phyloP scores from a whole-genome alignment of 345 rosid genomes.

The Boechera retrofracta region DNA sequence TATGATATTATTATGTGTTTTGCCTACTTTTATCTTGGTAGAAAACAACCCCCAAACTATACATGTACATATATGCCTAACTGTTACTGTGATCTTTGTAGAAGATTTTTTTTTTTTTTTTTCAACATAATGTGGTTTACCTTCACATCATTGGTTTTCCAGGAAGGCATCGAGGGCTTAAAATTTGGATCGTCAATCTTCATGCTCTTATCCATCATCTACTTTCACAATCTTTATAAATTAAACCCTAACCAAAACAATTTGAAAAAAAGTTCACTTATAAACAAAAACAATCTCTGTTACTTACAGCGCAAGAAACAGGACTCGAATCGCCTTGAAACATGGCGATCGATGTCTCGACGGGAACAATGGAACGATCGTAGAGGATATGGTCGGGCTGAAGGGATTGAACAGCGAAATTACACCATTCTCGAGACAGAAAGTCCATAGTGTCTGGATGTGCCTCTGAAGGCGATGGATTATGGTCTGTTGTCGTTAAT shows the following conservation, averaged over 20 bases:
- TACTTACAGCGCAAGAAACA: conserved; percentile 62
- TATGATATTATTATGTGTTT: not conserved
- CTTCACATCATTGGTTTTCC: conserved; percentile 93
- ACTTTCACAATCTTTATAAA: conserved; percentile 21
- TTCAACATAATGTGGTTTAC: conserved; percentile 42
- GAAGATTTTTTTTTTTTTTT: not conserved
- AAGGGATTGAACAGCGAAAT: conserved; percentile 83
- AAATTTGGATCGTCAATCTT: conserved; percentile 71
- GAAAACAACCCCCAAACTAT: not conserved
- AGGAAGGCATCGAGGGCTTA: conserved; percentile 71
- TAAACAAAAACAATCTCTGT: not conserved
- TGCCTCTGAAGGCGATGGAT: conserved; percentile 75
- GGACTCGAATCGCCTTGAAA: conserved; percentile 49
- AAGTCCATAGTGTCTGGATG: conserved; percentile 93
- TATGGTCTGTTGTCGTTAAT: conserved; percentile 33
- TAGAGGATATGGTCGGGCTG: conserved; percentile 55
- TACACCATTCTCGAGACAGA: conserved; percentile 87
- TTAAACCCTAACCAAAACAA: conserved; percentile 12
- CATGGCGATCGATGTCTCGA: conserved; percentile 53
- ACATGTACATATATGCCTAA: not conserved
- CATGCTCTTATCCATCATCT: conserved; percentile 61
- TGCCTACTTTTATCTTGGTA: not conserved
- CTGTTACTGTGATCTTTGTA: not conserved
- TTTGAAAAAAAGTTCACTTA: not conserved
- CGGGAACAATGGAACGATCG: conserved; percentile 56